Evolutionary conservation across 106 monocot genomes (phyloP), one percentile per base, ranked within the genome.

Genomic region (Cymbidium sinense): DNA sequence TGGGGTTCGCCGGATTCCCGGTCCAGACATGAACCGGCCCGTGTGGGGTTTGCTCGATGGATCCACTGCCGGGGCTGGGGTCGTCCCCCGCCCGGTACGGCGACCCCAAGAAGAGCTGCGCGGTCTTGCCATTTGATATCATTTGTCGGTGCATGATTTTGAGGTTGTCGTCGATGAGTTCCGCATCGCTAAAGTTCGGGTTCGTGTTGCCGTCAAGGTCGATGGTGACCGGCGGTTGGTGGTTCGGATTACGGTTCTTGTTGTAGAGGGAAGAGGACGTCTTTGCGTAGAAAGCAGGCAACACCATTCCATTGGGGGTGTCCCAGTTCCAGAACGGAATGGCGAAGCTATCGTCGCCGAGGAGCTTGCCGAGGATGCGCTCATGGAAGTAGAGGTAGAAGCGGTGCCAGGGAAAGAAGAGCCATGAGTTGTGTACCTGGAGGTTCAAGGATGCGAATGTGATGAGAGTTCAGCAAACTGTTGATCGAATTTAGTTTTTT

Each of bases 101-200:
- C 18, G 74, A 30, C 0, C 91, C 91, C 82, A 91, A 64, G 86
- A 88, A 91, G 41, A 85, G 82, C 54, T 81, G 34, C 12, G 86
- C 0, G 10, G 81, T 88, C 82, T 77, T 82, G 17, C 76, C 91
- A 1, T 78, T 82, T 35, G 88, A 83, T 19, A 91, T 44, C 81
- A 91, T 39, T 71, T 84, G 85, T 20, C 87, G 75, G 65, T 93
- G 86, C 90, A 93, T 90, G 75, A 90, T 58, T 25, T 73, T 75
- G 9, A 93, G 85, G 77, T 93, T 93, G 27, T 76, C 62, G 2
- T 81, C 34, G 33, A 90, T 80, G 25, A 71, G 86, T 64, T 85
- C 58, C 2, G 70, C 41, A 0, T 44, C 17, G 34, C 76, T 58
- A 77, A 73, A 52, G 7, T 73, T 50, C 4, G 83, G 79, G 5